Evolutionary conservation across 208 protist genomes (phyloP).

Genomic region (Porcisia deanei): DNA sequence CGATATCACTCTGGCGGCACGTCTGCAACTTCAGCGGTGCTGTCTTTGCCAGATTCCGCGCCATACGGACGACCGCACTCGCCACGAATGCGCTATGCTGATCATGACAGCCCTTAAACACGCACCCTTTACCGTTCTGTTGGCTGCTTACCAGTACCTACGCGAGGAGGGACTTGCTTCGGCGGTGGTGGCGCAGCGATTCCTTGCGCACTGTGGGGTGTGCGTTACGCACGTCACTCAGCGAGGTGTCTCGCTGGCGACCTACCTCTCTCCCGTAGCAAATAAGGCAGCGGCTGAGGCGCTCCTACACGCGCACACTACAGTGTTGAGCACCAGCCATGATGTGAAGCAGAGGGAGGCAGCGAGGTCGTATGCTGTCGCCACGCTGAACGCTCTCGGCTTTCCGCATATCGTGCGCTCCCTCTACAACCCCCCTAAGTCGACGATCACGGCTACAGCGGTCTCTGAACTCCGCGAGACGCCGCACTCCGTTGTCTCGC

Average conservation of each 20-base stretch:
- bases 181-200: constrained; percentile 53
- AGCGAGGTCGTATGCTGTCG: constrained; percentile 61
- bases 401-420: constrained; percentile 34
- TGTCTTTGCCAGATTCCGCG: constrained; percentile 24
- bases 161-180: constrained; percentile 21
- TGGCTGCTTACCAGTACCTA: constrained; percentile 39
- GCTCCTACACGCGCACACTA: constrained; percentile 36
- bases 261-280: constrained; percentile 13
- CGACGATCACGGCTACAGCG: constrained; percentile 1
- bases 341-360: constrained; percentile 50
- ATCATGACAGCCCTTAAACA: constrained; percentile 38
- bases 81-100: constrained; percentile 38
- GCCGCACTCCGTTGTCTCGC: constrained; percentile 64
- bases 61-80: constrained; percentile 9
- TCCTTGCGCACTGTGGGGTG: constrained; percentile 76
- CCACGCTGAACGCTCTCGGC: constrained; percentile 54
- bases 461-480: constrained; percentile 59
- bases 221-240: constrained; percentile 26
- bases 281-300: background rate
- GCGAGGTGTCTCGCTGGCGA: constrained; percentile 26
- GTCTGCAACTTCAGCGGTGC: constrained; percentile 32
- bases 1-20: constrained; percentile 12
- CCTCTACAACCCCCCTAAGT: constrained; percentile 31
- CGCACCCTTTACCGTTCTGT: constrained; percentile 23
- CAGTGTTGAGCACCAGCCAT: constrained; percentile 26